Base-by-base conservation (phyloP, 768 basidiomycete genomes). In the Lentinula edodes region DNA sequence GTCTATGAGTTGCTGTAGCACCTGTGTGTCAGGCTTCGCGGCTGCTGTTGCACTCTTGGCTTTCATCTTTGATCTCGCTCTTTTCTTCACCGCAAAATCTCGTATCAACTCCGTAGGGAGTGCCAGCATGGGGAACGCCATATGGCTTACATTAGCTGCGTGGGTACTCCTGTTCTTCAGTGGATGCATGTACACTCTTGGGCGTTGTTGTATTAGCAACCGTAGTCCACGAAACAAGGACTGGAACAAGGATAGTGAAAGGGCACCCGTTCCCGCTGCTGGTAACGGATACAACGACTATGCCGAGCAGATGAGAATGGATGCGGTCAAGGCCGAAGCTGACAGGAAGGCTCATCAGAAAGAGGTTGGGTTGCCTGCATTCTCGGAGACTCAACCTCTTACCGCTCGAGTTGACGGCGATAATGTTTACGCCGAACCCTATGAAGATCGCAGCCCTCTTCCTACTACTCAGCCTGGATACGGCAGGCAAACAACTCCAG, bases 61-160 rank as follows among this genome's bases (percentile, higher is more conserved):
- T 5, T 95, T 98, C 74, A 84, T 96, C 36, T 95, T 98, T 73
- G 97, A 99, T 72, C 75, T 98, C 61, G 90, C 84, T 66, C 76
- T 97, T 61, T 98, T 98, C 77, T 93, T 92, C 78, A 75, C 96
- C 60, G 91, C 91, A 61, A 94, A 89, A 69, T 76, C 90, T 48
- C 85, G 95, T 58, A 89, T 99, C 72, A 90, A 91, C 71, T 66
- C 78, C 4, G 87, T 93, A 18, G 94, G 91, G 5, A 79, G 79
- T 0, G 95, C 96, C 0, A 75, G 79, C 18, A 89, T 95, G 7
- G 95, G 95, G n/a, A 88, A 82, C 62, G 93, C 90, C 20, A 83
- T 95, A 46, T 98, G 95, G 95, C 76, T 98, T 51, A 93, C 92
- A 2, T 83, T 98, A 38, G 89, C 85, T 1, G 91, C 93, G 0